These are phyloP conservation scores for Seiridium unicorne DNA, from an alignment of 2,329 filamentous ascomycete species.

Conservation along the genomic window DNA sequence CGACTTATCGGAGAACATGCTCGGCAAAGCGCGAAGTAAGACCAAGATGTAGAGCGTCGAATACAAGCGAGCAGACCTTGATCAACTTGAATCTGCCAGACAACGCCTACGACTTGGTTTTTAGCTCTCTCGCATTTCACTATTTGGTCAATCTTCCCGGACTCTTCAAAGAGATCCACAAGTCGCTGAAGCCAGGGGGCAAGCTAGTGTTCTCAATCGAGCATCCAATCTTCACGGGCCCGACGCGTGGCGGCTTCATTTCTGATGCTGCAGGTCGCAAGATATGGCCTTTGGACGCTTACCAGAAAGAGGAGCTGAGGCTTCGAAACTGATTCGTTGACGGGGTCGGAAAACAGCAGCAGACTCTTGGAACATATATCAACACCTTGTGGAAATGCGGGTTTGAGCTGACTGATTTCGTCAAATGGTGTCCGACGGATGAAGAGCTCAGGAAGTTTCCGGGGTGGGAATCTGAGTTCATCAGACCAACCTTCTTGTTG, in stretches of 20 bases:
- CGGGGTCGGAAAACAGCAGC: slow-evolving; percentile 44
- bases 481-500: slow-evolving; percentile 21
- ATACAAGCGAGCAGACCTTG: slow-evolving; percentile 32
- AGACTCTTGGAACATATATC: slow-evolving; percentile 40
- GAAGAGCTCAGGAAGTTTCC: slow-evolving; percentile 15
- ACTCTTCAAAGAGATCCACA: slow-evolving; percentile 29
- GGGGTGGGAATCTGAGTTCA: slow-evolving; percentile 13
- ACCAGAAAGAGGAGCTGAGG: slow-evolving; percentile 39
- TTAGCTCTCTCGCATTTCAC: slow-evolving; percentile 40
- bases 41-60: slow-evolving; percentile 25
- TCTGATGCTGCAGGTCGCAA: slow-evolving; percentile 26
- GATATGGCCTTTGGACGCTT: slow-evolving; percentile 40
- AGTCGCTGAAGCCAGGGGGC: slow-evolving; percentile 31
- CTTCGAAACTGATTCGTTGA: slow-evolving; percentile 39
- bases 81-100: slow-evolving; percentile 23
- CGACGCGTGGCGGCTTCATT: slow-evolving; percentile 28
- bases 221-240: slow-evolving; percentile 45
- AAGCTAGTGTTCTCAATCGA: slow-evolving; percentile 44
- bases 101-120: slow-evolving; percentile 33
- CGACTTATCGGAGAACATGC: slow-evolving; percentile 44
- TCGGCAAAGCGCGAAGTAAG: slow-evolving; percentile 31
- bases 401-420: slow-evolving; percentile 35
- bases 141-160: slow-evolving; percentile 32
- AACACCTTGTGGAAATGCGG: slow-evolving; percentile 32
- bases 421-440: slow-evolving; percentile 32